Base-by-base conservation (phyloP, 2,329 filamentous ascomycete genomes). In the Akanthomyces lecanii region DNA sequence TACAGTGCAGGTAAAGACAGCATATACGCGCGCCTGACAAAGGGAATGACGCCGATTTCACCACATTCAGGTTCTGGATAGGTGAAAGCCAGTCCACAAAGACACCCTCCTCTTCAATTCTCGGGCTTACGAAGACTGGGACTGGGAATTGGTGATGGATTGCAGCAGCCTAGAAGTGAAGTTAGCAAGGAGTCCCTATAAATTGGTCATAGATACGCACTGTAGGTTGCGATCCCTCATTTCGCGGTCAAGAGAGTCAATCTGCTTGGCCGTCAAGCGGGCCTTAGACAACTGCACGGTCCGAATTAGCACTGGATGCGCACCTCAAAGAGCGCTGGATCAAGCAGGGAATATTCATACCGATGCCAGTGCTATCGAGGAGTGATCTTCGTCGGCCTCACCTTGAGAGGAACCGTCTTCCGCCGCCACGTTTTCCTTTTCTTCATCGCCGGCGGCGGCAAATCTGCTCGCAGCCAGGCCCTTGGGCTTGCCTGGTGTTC, bases 311-410 rank as follows among this genome's bases (percentile, higher is more conserved):
- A 44, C 1, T 33, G 60, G 23, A 23, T 7, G 23, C 33, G 21
- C 36, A 38, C 56, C 33, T 51, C 47, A 30, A 21, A 28, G 47
- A 65, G 61, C 67, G 70, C 73, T 73, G 70, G 71, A 74, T 73
- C 74, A 78, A 76, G 73, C 75, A 78, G 76, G 76, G 80, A 77
- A 74, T n/a, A 76, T 71, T 79, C 86, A 81, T 83, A 89, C 86
- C 85, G 83, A 85, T 78, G 85, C 85, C 77, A 88, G 80, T 76
- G 85, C 86, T 73, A 81, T 79, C 72, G 85, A 88, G 75, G 85
- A 85, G 78, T 84, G 78, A 73, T 88, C 85, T 70, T 84, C 81
- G 70, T 78, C 77, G 73, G 77, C 77, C 84, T 87, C 85, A 83
- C 82, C 84, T 83, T 82, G 81, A 72, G 77, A 77, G 71, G 74